phyloP scores from a whole-genome alignment of 1,139 yeast species.

The Taiozyma sp. region DNA sequence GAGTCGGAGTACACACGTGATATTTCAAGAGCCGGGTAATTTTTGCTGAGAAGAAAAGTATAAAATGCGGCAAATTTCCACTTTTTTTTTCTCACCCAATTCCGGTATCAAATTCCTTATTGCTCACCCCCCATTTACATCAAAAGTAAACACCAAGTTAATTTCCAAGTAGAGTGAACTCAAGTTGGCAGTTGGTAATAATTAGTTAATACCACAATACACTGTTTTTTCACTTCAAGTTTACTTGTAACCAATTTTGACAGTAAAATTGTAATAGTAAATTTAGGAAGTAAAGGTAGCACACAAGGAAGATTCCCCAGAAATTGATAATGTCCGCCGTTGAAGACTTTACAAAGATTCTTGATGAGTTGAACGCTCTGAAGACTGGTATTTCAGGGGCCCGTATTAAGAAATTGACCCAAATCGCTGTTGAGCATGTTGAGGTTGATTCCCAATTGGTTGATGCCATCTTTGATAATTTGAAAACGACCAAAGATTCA shows the following conservation, averaged over 20 bases:
- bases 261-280: background rate
- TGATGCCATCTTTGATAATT: slow-evolving; percentile 57
- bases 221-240: background rate
- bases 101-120: too few species aligned
- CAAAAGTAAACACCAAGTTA: background rate
- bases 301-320: background rate
- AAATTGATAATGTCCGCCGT: background rate
- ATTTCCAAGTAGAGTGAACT: background rate
- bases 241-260: background rate
- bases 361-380: slow-evolving; percentile 69
- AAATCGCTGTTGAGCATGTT: slow-evolving; percentile 69
- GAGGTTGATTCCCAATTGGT: slow-evolving; percentile 55
- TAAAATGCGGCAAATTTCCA: background rate
- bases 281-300: background rate
- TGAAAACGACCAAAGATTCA: slow-evolving; percentile 70
- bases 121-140: background rate
- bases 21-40: background rate
- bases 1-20: background rate
- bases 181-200: background rate
- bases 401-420: slow-evolving; percentile 82
- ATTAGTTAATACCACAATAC: background rate
- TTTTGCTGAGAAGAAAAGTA: background rate
- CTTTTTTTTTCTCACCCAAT: background rate
- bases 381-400: slow-evolving; percentile 96
- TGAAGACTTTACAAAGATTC: slow-evolving; percentile 51